phyloP scores from a whole-genome alignment of 495 filamentous ascomycete species.

The Talaromyces ruber region DNA sequence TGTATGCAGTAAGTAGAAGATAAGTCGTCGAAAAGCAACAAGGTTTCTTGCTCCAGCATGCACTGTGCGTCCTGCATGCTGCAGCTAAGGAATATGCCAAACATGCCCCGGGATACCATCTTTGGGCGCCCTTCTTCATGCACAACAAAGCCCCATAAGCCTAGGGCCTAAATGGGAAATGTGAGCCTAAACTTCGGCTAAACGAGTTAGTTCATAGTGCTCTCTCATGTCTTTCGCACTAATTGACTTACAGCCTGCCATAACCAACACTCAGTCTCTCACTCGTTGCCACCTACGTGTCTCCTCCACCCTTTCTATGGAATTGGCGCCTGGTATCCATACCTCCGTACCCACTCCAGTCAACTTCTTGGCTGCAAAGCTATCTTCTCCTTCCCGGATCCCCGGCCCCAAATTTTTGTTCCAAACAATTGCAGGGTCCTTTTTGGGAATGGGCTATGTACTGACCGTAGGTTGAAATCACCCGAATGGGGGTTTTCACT shows the following conservation, averaged over 20 bases:
- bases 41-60: neutral
- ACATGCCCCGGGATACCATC: neutral
- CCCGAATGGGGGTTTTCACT: neutral
- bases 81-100: conserved; percentile 1
- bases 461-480: neutral
- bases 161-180: neutral
- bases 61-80: neutral
- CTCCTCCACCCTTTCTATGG: neutral
- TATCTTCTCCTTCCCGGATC: neutral
- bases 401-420: neutral
- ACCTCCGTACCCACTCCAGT: neutral
- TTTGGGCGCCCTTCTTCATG: neutral
- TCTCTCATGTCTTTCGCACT: neutral
- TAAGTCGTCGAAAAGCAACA: neutral
- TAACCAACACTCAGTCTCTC: neutral
- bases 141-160: conserved; percentile 2
- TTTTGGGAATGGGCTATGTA: neutral
- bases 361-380: neutral
- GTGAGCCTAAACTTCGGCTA: neutral
- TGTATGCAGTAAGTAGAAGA: neutral
- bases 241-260: neutral
- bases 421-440: neutral
- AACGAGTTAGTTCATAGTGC: neutral
- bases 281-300: neutral
- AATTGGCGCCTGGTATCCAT: neutral